Evolutionary conservation across 768 basidiomycete genomes (phyloP).

Genomic region (Boletus pseudopeckii): DNA sequence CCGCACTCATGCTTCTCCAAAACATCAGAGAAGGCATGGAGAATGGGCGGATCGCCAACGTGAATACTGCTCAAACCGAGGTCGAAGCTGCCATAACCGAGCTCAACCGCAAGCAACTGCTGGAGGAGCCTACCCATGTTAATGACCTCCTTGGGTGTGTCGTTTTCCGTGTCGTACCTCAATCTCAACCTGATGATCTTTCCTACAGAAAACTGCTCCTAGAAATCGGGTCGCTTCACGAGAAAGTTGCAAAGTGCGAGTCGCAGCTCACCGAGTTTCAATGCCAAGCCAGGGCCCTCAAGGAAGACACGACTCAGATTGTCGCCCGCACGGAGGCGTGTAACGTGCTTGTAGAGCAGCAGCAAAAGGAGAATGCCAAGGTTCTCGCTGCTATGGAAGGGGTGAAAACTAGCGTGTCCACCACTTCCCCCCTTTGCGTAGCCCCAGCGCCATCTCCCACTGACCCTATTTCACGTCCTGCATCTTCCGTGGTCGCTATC

Average conservation of each 20-base stretch:
- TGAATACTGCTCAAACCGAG: slow-evolving; percentile 1
- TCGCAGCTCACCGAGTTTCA: slow-evolving; percentile 5
- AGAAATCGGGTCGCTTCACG: slow-evolving; percentile 5
- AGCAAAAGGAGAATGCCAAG: slow-evolving; percentile 5
- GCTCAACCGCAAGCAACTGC: not conserved
- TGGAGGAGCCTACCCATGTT: not conserved
- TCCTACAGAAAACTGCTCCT: slow-evolving; percentile 5
- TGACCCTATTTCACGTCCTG: not conserved
- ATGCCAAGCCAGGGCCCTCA: not conserved
- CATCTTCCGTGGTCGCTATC: slow-evolving; percentile 2
- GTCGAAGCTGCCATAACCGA: slow-evolving; percentile 11
- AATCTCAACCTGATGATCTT: not conserved
- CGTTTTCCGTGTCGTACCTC: not conserved
- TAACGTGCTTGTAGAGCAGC: not conserved
- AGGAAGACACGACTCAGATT: slow-evolving; percentile 6
- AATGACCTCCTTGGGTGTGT: slow-evolving; percentile 11
- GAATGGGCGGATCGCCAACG: slow-evolving; percentile 7
- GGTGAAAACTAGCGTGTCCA: not conserved
- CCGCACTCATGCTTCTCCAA: slow-evolving; percentile 8
- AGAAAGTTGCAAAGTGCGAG: slow-evolving; percentile 9
- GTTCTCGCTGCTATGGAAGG: slow-evolving; percentile 2
- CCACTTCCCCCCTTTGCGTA: not conserved
- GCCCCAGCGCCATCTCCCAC: not conserved
- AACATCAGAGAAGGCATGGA: slow-evolving; percentile 11
- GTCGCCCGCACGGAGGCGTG: slow-evolving; percentile 5